Evolutionary conservation across 495 filamentous ascomycete genomes (phyloP), one percentile per base, ranked within the genome.

Genomic region (Aspergillus mulundensis): DNA sequence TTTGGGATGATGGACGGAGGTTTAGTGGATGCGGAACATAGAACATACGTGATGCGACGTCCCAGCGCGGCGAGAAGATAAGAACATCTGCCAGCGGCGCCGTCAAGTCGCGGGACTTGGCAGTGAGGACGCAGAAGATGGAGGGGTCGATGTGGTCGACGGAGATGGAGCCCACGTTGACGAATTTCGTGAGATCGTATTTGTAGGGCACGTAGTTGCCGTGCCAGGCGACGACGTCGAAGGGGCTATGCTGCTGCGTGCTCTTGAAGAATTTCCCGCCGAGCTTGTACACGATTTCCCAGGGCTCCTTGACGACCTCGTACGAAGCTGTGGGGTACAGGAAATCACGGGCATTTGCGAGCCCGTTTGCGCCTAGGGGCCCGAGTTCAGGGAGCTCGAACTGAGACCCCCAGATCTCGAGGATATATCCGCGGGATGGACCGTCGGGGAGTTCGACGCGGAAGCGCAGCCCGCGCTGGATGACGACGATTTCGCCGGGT

Each of bases 211-310:
- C 75, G 47, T 79, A 77, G 62, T 77, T 80, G 24, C 77, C 77
- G 50, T 81, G 76, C 76, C 77, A 80, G 7, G 78, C 78, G 5
- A 80, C 75, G 5, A 80, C 78, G 53, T 81, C 78, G 44, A 80
- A 81, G 0, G 76, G 77, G 16, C 64, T 74, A 58, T 81, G 78
- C 40, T 75, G 67, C 59, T 81, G 78, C 11, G 63, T 76, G 50
- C 69, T 73, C 48, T 65, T 68, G 60, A 78, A 81, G 59, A 78
- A 73, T 56, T 73, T 76, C 16, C 75, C 76, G n/a, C 71, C 75
- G 41, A 81, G 71, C 61, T 80, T 80, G 53, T 78, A 79, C 12
- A 77, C 58, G 43, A 78, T 71, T 51, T 76, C 72, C 77, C 77
- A 81, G 0, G 66, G 64, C 46, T 70, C 71, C 23, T 68, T 59